Base-by-base conservation (phyloP, 2,329 filamentous ascomycete species). In the Meredithiella fracta region DNA sequence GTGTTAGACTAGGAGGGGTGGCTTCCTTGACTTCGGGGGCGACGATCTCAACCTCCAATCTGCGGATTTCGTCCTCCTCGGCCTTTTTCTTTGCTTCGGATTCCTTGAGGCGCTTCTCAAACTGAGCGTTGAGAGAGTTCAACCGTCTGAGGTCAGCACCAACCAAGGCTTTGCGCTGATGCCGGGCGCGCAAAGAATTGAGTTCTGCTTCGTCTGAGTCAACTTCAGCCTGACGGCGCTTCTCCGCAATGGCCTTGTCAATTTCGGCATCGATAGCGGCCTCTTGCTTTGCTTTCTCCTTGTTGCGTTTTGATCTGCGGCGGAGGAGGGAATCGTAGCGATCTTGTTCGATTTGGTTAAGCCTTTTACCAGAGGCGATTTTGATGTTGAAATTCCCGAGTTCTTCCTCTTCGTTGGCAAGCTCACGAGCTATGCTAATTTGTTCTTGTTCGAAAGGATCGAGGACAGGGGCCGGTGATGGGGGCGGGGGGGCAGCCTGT, bases 251-350 rank as follows among this genome's bases (percentile, higher is more conserved):
- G 4, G 38, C 17, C 15, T 38, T 29, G 14, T 58, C 53, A 7
- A 54, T 53, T 47, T 58, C 57, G 25, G 50, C 53, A 53, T 54
- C 20, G 37, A 58, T 58, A 22, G 57, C 57, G 3, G 53, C 53
- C 38, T 58, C 57, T 51, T 58, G 53, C 25, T 56, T 58, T 25
- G 57, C 57, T 50, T 56, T 58, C 49, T 58, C 57, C 51, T 58
- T 58, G 22, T 26, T 51, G 31, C 57, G 57, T 53, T 55, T 53
- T 53, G 57, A 55, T 53, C 34, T 44, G 14, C 51, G 50, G 23
- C 51, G 51, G 23, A 7, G 49, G 42, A 58, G 53, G 22, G 50
- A 1, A 23, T 56, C 49, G 26, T 55, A 51, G 29, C 53, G 57
- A n/a, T 58, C 57, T 31, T 50, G 47, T 5, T 58, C 57, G n/a